These are phyloP conservation scores for Phytomonas sp. DNA, from an alignment of 208 protist species.

Conservation along the genomic window DNA sequence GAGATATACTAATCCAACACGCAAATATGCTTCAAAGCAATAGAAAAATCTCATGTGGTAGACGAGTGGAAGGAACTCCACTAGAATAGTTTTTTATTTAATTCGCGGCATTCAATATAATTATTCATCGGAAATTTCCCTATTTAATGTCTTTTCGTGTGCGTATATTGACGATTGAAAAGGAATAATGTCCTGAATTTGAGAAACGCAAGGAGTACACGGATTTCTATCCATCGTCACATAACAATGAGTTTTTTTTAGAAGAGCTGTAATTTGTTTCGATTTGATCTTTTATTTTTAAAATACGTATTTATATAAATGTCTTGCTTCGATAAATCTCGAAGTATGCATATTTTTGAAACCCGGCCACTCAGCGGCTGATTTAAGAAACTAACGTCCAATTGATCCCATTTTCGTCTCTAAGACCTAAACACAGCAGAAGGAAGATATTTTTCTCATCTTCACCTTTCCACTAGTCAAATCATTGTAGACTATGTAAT, in stretches of 20 bases:
- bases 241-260: not conserved
- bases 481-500: not conserved
- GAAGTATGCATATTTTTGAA: slow-evolving; percentile 11
- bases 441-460: slow-evolving; percentile 6
- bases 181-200: not conserved
- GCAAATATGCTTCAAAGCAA: slow-evolving; percentile 1
- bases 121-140: slow-evolving; percentile 7
- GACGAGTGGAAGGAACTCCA: not conserved
- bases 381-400: not conserved
- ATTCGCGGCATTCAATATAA: slow-evolving; percentile 5
- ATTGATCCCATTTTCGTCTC: not conserved
- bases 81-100: slow-evolving; percentile 8
- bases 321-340: not conserved
- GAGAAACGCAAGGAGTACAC: not conserved
- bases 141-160: not conserved
- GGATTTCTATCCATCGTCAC: not conserved
- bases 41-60: not conserved
- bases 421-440: not conserved
- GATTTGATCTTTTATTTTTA: slow-evolving; percentile 14
- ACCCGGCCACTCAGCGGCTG: not conserved
- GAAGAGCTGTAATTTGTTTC: slow-evolving; percentile 9
- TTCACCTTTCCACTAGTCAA: slow-evolving; percentile 7
- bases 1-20: not conserved
- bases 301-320: not conserved
- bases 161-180: not conserved